Evolutionary conservation across 106 monocot genomes (phyloP), one percentile per base, ranked within the genome.

Genomic region (Dactylorhiza incarnata): DNA sequence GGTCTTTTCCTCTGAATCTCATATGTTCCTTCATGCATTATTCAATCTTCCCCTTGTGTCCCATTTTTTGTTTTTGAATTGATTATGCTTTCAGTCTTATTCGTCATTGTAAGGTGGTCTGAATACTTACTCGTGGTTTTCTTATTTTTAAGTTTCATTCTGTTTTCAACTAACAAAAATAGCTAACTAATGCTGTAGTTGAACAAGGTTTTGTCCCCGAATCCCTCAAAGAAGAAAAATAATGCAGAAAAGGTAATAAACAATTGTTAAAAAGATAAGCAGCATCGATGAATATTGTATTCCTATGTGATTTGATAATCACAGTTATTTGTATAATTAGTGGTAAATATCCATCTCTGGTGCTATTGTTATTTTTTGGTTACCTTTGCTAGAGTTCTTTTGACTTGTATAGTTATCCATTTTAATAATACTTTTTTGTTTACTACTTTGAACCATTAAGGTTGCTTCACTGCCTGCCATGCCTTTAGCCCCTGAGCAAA

Each of bases 401-500:
- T 29, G 29, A 29, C 26, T 65, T 25, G 13, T 48, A 72, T 24
- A 73, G 8, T 50, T 73, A 53, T 55, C 37, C 15, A 26, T 74
- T 55, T 54, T 74, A 9, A 6, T 15, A 6, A 49, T 49, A 23
- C 11, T 3, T 7, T 48, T 72, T 72, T 63, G 6, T 8, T 63
- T 49, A 7, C 72, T 37, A 49, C 16, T 25, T 3, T 69, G 25
- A 73, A 48, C 71, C 17, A 45, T 59, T 20, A 26, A 79, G 79
- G 79, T 63, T 49, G 56, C 29, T 13, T 17, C 72, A 73, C 19
- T 79, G 48, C 62, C 79, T 48, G 49, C 24, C 19, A n/a, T 49
- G 17, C 62, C 79, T 29, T 49, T 43, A n/a, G 59, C 29, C 0
- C 59, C 79, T 49, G 79, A 73, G 29, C 72, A 62, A 44, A 79